Evolutionary conservation across 345 rosid species (phyloP), one percentile per base, ranked within the genome.

Genomic region (Lumnitzera racemosa): DNA sequence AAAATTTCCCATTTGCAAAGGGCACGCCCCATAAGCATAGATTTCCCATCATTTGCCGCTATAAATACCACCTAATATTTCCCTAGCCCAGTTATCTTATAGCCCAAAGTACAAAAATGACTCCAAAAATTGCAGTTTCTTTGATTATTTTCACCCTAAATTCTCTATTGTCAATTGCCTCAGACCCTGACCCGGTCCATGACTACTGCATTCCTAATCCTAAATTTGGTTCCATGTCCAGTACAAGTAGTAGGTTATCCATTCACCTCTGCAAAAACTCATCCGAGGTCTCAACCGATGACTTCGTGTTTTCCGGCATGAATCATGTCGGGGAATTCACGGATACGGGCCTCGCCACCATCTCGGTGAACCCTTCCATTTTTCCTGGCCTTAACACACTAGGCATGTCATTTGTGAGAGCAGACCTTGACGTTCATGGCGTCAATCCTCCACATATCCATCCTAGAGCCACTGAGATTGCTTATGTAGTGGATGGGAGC

Each of bases 341-440:
- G 1, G 68, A 57, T 27, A 57, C 62, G 9, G 68, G 68, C 55
- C 61, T 65, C 4, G 60, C 68, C 17, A 51, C 62, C 51, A 14
- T 65, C 20, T 65, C 61, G 7, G 62, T 49, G 50, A 46, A 53
- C 55, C 68, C 68, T 10, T 12, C 56, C 15, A 41, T 57, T 13
- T 65, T 65, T 25, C 68, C 68, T 1, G 68, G 68, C 23, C 68
- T 65, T 14, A 65, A 57, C 68, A 65, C 68, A 3, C 68, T 65
- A 3, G 68, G 68, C 24, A 57, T 65, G 68, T 65, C 68, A 3
- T 65, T 65, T 46, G 1, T 27, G 6, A 15, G 51, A 48, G 56
- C 62, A 2, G 62, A 65, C 15, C 61, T 65, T 20, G 20, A 58
- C 13, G 68, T 41, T 7, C 61, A 61, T 13, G 68, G 68, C 11